phyloP scores from a whole-genome alignment of 148 eudicot genomes.

The Euryodendron excelsum region DNA sequence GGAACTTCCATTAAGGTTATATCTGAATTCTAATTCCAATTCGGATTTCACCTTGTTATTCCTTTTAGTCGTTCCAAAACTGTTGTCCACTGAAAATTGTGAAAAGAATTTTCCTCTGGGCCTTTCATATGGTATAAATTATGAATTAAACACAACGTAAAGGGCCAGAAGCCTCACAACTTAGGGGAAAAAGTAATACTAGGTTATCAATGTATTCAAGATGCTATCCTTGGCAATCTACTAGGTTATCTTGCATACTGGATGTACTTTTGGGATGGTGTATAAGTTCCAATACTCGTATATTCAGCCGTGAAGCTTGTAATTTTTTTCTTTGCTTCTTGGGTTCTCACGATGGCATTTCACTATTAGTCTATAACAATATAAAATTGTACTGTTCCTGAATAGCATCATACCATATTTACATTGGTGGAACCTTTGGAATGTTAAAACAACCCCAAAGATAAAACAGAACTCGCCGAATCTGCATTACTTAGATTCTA shows the following conservation, averaged over 20 bases:
- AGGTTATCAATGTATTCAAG: not conserved
- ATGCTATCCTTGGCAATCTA: not conserved
- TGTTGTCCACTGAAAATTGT: not conserved
- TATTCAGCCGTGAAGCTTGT: not conserved
- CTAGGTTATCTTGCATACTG: not conserved
- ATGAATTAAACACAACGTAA: not conserved
- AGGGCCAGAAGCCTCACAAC: not conserved
- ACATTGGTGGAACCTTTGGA: too few species aligned
- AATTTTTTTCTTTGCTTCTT: slow-evolving; percentile 6
- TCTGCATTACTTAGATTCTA: not conserved
- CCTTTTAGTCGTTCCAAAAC: not conserved
- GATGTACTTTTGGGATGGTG: not conserved
- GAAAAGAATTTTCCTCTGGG: not conserved
- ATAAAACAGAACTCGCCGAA: too few species aligned
- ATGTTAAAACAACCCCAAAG: too few species aligned
- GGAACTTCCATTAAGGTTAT: slow-evolving; percentile 94
- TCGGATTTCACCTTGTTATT: not conserved
- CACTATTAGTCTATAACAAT: not conserved
- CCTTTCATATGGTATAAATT: not conserved
- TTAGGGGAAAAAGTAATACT: not conserved
- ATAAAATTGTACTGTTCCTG: not conserved
- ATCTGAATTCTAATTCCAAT: not conserved
- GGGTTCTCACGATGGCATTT: not conserved
- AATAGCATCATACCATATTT: too few species aligned
- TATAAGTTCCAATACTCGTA: not conserved